Percentiles rank a stretch among this genome's conserved stretches.
These are phyloP conservation scores for Solanum megistacrolobum DNA, from an alignment of 257 asterid species.

Conservation along the genomic window DNA sequence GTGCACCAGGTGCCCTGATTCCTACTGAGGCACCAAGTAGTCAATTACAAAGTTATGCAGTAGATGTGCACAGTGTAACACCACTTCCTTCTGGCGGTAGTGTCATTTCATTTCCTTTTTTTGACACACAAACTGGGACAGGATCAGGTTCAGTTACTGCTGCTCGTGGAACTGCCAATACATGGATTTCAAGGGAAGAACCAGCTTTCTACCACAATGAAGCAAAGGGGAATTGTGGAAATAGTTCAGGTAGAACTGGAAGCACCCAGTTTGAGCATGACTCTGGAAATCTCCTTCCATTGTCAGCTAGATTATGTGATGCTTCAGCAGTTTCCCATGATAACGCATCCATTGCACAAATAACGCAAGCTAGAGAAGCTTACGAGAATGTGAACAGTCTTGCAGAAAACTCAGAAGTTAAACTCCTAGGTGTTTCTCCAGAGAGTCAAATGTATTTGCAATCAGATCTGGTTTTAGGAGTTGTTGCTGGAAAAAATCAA, in stretches of 20 bases:
- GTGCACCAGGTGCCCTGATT: conserved; percentile 98
- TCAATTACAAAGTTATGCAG: conserved; percentile 45
- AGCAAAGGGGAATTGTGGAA: conserved; percentile 18
- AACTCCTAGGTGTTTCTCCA: conserved; percentile 18
- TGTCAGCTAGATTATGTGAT: conserved; percentile 17
- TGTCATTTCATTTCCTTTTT: conserved; percentile 13
- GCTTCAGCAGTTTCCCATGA: conserved; percentile 15
- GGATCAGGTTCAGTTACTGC: conserved; percentile 18
- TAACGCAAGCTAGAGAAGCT: conserved; percentile 30
- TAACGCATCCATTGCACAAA: conserved; percentile 21
- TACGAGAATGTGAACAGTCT: conserved; percentile 17
- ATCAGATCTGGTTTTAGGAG: conserved; percentile 25
- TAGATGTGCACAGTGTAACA: conserved; percentile 37
- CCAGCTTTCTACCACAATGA: conserved; percentile 18
- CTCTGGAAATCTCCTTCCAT: conserved; percentile 21
- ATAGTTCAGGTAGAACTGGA: conserved; percentile 14
- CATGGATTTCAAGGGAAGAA: conserved; percentile 19
- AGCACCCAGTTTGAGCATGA: conserved; percentile 31
- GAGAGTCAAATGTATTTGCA: conserved; percentile 20
- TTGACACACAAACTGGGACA: conserved; percentile 22
- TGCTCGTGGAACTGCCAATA: conserved; percentile 15
- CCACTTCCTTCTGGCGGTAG: conserved; percentile 19
- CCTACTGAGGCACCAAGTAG: conserved; percentile 76
- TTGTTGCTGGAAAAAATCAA: conserved; percentile 20
- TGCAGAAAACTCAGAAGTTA: conserved; percentile 25